phyloP scores from a whole-genome alignment of 2,329 filamentous ascomycete genomes.

The Aureobasidium leucospermi region DNA sequence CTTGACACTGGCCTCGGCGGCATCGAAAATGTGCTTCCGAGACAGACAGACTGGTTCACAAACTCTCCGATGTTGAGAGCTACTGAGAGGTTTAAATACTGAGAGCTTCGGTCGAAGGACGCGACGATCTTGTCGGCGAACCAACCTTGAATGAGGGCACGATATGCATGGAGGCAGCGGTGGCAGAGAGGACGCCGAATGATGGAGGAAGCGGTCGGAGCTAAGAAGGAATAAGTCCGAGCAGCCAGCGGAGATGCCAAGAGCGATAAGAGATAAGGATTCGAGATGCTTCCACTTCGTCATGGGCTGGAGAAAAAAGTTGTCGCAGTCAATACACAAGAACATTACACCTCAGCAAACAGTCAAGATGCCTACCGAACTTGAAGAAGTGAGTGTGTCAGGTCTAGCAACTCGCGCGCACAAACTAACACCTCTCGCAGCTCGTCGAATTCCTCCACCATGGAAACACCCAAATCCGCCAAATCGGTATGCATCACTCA shows the following conservation, averaged over 20 bases:
- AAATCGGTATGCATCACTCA: constrained; percentile 51
- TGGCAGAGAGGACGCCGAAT: too few relatives aligned
- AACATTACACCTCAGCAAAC: not conserved
- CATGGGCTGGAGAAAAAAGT: constrained; percentile 3
- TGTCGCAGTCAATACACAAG: not conserved
- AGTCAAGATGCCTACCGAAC: constrained; percentile 40
- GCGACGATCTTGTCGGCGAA: too few relatives aligned
- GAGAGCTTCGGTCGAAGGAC: too few relatives aligned
- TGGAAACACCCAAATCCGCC: constrained; percentile 83
- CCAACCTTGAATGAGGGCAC: too few relatives aligned
- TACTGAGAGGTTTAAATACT: too few relatives aligned
- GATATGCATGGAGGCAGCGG: too few relatives aligned
- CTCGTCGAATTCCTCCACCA: constrained; percentile 90
- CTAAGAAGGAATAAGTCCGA: too few relatives aligned
- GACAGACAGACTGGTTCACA: too few relatives aligned
- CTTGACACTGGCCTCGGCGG: too few relatives aligned
- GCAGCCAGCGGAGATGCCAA: not conserved
- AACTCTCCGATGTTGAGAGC: too few relatives aligned
- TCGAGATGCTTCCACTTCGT: not conserved
- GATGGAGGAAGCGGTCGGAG: too few relatives aligned
- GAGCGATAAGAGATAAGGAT: constrained; percentile 9
- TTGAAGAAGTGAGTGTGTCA: constrained; percentile 37
- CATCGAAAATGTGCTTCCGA: too few relatives aligned
- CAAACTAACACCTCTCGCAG: constrained; percentile 37
- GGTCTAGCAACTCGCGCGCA: not conserved